phyloP scores from a whole-genome alignment of 345 rosid species.

The Salix caprea region DNA sequence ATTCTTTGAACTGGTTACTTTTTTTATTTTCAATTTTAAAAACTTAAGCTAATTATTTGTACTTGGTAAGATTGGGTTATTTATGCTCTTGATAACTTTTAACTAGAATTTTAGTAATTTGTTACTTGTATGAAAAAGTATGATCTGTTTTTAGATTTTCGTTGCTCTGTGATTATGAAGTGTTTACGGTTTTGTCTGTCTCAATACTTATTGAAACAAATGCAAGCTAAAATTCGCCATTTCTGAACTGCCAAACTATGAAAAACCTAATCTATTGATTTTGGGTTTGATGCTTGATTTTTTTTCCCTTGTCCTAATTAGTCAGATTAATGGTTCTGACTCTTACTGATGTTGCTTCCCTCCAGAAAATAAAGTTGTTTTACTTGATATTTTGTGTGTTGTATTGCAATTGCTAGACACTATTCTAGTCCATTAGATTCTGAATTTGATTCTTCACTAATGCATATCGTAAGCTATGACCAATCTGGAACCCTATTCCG shows the following conservation, averaged over 20 bases:
- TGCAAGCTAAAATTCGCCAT: neutral
- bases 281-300: neutral
- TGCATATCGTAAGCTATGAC: neutral
- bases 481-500: neutral
- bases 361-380: neutral
- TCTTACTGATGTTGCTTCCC: neutral
- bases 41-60: neutral
- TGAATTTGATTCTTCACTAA: slow-evolving; percentile 4
- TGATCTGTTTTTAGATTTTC: neutral
- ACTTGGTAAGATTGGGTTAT: neutral
- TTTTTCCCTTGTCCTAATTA: neutral
- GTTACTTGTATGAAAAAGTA: neutral
- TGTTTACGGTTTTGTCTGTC: neutral
- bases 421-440: neutral
- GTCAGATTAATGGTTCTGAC: neutral
- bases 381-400: neutral
- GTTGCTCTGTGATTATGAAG: neutral
- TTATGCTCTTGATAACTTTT: no score
- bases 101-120: neutral
- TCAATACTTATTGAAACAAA: neutral
- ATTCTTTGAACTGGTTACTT: neutral
- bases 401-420: neutral
- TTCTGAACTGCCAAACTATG: neutral
- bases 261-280: neutral
- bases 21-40: neutral